A percentile compares a stretch with the other conserved stretches of the same genome.
Evolutionary conservation across 2,329 filamentous ascomycete species (phyloP).

Genomic region (Teratosphaeria destructans): DNA sequence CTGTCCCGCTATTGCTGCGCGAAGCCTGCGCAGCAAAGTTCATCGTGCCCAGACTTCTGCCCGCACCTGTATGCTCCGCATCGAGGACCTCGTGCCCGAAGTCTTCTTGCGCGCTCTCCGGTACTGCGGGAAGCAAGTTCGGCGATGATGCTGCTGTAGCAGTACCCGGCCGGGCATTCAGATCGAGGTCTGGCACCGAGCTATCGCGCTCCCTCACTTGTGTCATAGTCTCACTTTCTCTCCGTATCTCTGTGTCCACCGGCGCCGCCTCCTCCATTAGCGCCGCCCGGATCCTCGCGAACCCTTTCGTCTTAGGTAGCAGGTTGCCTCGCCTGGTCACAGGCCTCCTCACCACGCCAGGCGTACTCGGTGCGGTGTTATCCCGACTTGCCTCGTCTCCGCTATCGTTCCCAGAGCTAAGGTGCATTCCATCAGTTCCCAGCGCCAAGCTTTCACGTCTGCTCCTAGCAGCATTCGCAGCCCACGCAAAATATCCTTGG

Average conservation of each 20-base stretch:
- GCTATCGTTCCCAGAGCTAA: slow-evolving; percentile 69
- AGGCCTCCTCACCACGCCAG: slow-evolving; percentile 68
- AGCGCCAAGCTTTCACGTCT: slow-evolving; percentile 82
- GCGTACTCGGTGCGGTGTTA: slow-evolving; percentile 40
- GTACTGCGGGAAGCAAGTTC: slow-evolving; percentile 28
- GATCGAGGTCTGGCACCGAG: slow-evolving; percentile 21
- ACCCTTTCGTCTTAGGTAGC: slow-evolving; percentile 89
- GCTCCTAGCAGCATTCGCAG: slow-evolving; percentile 30
- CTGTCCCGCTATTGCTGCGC: slow-evolving; percentile 59
- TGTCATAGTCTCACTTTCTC: slow-evolving; percentile 89
- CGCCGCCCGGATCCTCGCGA: slow-evolving; percentile 83
- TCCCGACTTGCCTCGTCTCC: slow-evolving; percentile 49
- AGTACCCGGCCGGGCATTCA: slow-evolving; percentile 4
- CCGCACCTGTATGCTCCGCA: slow-evolving; percentile 4
- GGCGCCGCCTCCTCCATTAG: slow-evolving; percentile 81
- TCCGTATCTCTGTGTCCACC: slow-evolving; percentile 75
- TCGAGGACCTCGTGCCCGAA: slow-evolving; percentile 51
- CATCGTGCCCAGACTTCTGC: slow-evolving; percentile 40
- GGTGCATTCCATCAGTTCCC: slow-evolving; percentile 78
- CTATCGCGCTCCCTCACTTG: slow-evolving; percentile 84
- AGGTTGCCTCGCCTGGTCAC: slow-evolving; percentile 85
- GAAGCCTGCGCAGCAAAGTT: slow-evolving; percentile 67
- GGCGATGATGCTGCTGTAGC: neutral
- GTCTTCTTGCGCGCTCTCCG: slow-evolving; percentile 54
- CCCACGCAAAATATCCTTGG: slow-evolving; percentile 16